A percentile compares a stretch with the other conserved stretches of the same genome.
Conservation (phyloP, 257 asterid genomes). For the Capsicum chinense region DNA sequence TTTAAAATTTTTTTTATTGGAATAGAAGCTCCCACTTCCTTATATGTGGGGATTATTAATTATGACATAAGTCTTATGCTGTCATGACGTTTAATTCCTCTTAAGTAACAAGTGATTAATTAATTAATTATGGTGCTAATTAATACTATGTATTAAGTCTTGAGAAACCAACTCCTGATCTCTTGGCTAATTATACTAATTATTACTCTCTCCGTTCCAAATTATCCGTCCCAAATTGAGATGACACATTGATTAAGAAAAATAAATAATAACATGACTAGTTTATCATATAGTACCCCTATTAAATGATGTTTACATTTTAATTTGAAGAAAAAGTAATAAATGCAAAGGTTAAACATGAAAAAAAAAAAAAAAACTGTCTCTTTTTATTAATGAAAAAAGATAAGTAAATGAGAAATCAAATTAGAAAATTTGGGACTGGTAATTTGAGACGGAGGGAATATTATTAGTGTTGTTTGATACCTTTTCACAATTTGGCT, state of each 20-base stretch:
- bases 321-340: too few relatives aligned
- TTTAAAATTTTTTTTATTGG: neutral
- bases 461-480: conserved; percentile 20
- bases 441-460: too few relatives aligned
- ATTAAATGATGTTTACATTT: too few relatives aligned
- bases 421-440: too few relatives aligned
- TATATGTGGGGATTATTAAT: conserved; percentile 54
- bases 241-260: too few relatives aligned
- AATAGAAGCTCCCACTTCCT: neutral
- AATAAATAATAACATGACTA: too few relatives aligned
- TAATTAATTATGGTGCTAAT: conserved; percentile 19
- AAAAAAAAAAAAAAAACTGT: too few relatives aligned
- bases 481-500: conserved; percentile 31
- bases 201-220: neutral
- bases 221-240: too few relatives aligned
- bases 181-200: conserved; percentile 25
- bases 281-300: too few relatives aligned
- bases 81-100: conserved; percentile 55
- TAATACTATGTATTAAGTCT: neutral
- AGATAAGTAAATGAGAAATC: too few relatives aligned
- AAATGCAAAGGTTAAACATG: too few relatives aligned
- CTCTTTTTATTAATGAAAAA: too few relatives aligned
- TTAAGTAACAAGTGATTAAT: neutral
- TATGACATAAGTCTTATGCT: conserved; percentile 80
- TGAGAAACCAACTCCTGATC: conserved; percentile 13